A percentile compares a stretch with the other conserved stretches of the same genome.
These are phyloP conservation scores for Chalciporus chontae DNA, from an alignment of 768 basidiomycete genomes.

Conservation along the genomic window DNA sequence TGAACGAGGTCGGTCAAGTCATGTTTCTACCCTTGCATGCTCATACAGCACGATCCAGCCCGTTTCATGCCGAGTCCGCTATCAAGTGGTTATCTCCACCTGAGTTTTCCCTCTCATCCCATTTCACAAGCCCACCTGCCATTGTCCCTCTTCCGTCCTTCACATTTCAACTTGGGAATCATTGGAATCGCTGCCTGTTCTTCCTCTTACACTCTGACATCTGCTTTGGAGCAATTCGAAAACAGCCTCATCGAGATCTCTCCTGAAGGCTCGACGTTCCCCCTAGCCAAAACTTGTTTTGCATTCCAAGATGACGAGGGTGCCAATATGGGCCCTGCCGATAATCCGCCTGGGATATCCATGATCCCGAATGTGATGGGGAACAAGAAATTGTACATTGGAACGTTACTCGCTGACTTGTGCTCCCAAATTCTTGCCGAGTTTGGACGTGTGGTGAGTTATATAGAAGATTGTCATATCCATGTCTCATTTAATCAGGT, in stretches of 20 bases:
- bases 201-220: slow-evolving; percentile 47
- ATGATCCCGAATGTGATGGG: slow-evolving; percentile 84
- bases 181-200: slow-evolving; percentile 81
- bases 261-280: slow-evolving; percentile 63
- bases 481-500: slow-evolving; percentile 44
- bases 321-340: slow-evolving; percentile 52
- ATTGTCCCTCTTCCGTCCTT: slow-evolving; percentile 71
- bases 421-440: slow-evolving; percentile 85
- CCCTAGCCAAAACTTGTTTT: slow-evolving; percentile 78
- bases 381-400: slow-evolving; percentile 84
- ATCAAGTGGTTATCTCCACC: slow-evolving; percentile 77
- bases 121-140: slow-evolving; percentile 63
- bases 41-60: slow-evolving; percentile 38
- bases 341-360: slow-evolving; percentile 59
- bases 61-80: slow-evolving; percentile 79
- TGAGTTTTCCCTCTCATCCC: slow-evolving; percentile 75
- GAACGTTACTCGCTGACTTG: slow-evolving; percentile 83
- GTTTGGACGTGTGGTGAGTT: slow-evolving; percentile 79
- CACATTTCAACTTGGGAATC: slow-evolving; percentile 81
- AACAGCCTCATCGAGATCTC: slow-evolving; percentile 61
- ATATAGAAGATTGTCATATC: neutral
- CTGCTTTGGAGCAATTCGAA: slow-evolving; percentile 65
- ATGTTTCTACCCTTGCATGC: neutral
- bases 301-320: slow-evolving; percentile 71
- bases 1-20: slow-evolving; percentile 55